Conservation (phyloP, 306 rosid species). For the Medicago arabica region DNA sequence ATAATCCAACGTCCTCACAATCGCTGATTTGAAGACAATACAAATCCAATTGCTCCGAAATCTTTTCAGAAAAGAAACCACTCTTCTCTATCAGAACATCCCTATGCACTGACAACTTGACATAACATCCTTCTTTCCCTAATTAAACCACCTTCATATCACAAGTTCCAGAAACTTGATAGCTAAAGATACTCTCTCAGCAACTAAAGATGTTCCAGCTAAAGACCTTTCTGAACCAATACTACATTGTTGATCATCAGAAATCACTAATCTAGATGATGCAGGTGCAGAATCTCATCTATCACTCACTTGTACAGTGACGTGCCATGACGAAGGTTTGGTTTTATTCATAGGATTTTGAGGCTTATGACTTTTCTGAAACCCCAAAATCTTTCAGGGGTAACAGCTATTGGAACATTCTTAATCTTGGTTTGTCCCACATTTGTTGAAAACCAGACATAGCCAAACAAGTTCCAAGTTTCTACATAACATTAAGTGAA, state of each 20-base stretch:
- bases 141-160: constrained; percentile 78
- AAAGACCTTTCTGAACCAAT: constrained; percentile 54
- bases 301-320: constrained; percentile 49
- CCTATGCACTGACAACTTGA: constrained; percentile 84
- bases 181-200: constrained; percentile 72
- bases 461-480: constrained; percentile 23
- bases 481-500: no score
- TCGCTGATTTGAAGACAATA: constrained; percentile 74
- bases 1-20: constrained; percentile 91
- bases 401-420: constrained; percentile 96
- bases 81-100: constrained; percentile 70
- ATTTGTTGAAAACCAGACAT: constrained; percentile 36
- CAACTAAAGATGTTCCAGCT: constrained; percentile 51
- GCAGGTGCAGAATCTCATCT: constrained; percentile 52
- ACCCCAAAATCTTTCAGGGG: constrained; percentile 99
- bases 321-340: constrained; percentile 68
- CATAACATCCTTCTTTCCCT: constrained; percentile 90
- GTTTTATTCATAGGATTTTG: constrained; percentile 75
- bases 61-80: constrained; percentile 68
- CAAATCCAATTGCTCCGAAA: constrained; percentile 54
- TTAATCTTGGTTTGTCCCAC: constrained; percentile 82
- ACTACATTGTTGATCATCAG: constrained; percentile 63
- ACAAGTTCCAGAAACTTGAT: constrained; percentile 94
- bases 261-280: constrained; percentile 56
- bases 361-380: constrained; percentile 77